Base-by-base conservation (phyloP, 75 land plant genomes). In the Pinus albicaulis region DNA sequence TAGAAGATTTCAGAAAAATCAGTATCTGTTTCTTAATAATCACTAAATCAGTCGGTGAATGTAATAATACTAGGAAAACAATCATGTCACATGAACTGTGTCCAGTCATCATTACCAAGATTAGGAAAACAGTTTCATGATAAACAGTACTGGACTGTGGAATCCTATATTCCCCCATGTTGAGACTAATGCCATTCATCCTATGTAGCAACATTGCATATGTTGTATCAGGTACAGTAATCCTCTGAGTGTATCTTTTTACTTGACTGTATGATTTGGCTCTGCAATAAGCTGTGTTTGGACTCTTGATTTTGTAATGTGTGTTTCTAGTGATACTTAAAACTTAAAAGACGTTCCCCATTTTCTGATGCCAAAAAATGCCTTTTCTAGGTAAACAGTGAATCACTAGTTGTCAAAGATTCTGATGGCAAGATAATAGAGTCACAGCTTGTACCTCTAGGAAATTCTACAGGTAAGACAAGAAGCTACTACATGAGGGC, bases 401-500 rank as follows among this genome's bases (percentile, higher is more conserved):
- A 76, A 55, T 48, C 56, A 20, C 44, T 86, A 60, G 41, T 75
- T 14, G 88, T 90, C 28, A 72, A 74, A 20, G 88, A 90, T 78
- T 70, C 80, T 66, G 74, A 60, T 63, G 92, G 88, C 58, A 83
- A 62, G 44, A 72, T 48, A 76, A 72, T 90, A 75, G 69, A 74
- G 17, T 82, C 93, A 73, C 93, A 91, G 66, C 74, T 89, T 28
- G 59, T 89, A 65, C 87, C 84, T 28, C 19, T 91, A n/a, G 70
- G 31, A 20, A 76, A 80, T 76, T 64, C 73, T 12, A 57, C 79
- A 19, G 16, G 34, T 5, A 36, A 28, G 6, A 10, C 84, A 25
- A 76, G 89, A 71, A 81, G 80, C n/a, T 76, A 58, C 57, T 92
- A 94, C 80, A 83, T 77, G 23, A 80, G 80, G 28, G 87, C 82